Evolutionary conservation across 2,329 filamentous ascomycete genomes (phyloP).

Genomic region (Dothideomycetes sp.): DNA sequence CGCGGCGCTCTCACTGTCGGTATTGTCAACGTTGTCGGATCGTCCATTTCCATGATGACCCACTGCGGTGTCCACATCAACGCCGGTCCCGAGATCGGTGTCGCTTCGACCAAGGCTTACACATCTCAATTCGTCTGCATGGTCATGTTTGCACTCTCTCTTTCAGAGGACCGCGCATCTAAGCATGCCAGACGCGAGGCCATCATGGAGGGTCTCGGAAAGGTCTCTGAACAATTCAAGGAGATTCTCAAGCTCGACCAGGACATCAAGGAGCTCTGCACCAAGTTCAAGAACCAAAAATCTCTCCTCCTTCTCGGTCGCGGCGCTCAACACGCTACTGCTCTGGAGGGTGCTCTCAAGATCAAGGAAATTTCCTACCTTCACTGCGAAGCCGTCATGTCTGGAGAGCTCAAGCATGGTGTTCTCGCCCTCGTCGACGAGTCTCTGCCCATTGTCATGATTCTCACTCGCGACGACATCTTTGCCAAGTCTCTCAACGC

Average conservation of each 20-base stretch:
- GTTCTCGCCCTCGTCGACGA: constrained; percentile 95
- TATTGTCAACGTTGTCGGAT: constrained; percentile 97
- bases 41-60: constrained; percentile 94
- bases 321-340: constrained; percentile 93
- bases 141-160: constrained; percentile 97
- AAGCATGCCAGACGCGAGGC: constrained; percentile 87
- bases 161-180: constrained; percentile 91
- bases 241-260: constrained; percentile 84
- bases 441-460: constrained; percentile 99
- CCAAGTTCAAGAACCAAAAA: constrained; percentile 96
- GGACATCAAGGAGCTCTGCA: constrained; percentile 87
- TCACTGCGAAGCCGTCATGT: constrained; percentile 99
- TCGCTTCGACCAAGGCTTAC: constrained; percentile 98
- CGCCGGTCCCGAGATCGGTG: constrained; percentile 95
- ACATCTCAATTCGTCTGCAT: constrained; percentile 99
- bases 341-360: constrained; percentile 92
- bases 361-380: constrained; percentile 99
- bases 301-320: constrained; percentile 84
- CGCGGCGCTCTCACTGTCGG: constrained; percentile 93
- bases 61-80: constrained; percentile 99
- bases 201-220: constrained; percentile 86
- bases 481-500: constrained; percentile 99
- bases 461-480: constrained; percentile 87
- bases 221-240: constrained; percentile 85
- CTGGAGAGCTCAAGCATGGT: constrained; percentile 97